Evolutionary conservation across 2,329 filamentous ascomycete genomes (phyloP), one percentile per base, ranked within the genome.

Genomic region (Pseudocercospora eumusae): DNA sequence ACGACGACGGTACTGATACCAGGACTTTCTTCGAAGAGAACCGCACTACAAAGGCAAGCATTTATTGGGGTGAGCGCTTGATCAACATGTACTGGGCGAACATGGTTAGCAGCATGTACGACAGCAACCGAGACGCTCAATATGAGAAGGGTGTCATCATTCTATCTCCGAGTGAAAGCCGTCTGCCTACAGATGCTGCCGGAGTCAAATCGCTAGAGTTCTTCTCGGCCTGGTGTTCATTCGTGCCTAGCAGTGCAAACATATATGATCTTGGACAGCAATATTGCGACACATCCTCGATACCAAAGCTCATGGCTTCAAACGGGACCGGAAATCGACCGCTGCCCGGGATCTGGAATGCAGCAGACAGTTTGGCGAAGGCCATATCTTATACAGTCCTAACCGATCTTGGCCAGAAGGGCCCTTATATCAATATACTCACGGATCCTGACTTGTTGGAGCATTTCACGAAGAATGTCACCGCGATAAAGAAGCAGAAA

Each of bases 401-500:
- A 10, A 57, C 55, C 13, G 55, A 57, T 28, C 55, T 57, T 28
- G 55, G 55, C 8, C 55, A 57, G 11, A 25, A 21, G 13, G 40
- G 27, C 4, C 36, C 18, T 18, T 18, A 25, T n/a, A 28, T 25
- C 15, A 67, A 67, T 57, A 45, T 67, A 13, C 55, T 68, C 11
- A 33, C n/a, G 1, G 25, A 64, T 27, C n/a, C 59, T 13, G 44
- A 50, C 3, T 33, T 56, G 9, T 47, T 68, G 18, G 45, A 15
- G 6, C 57, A 64, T 54, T 68, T 64, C 54, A 68, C 66, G 11
- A 11, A 53, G 15, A 68, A 66, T 54, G 64, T 68, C 60, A 55
- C 59, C 8, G 42, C 59, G n/a, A 40, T 56, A 1, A 13, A 25
- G 2, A 21, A 21, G 1, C 23, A 40, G 18, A 6, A 15, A 49